Base-by-base conservation (phyloP, 768 basidiomycete genomes). In the Chalciporus pseudorubinellus region DNA sequence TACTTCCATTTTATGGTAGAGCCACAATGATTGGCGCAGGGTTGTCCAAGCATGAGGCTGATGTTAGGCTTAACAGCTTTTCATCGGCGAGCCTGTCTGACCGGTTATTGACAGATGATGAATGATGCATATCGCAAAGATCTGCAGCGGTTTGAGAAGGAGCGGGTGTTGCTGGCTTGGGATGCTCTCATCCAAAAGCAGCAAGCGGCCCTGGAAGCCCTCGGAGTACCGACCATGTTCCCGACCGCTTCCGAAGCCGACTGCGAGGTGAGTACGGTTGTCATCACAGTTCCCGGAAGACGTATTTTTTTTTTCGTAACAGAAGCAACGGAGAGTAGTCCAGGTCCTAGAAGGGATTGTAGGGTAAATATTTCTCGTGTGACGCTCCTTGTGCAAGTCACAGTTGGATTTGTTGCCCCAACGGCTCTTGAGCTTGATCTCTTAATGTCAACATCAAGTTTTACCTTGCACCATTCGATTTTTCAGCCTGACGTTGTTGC, bases 141-240 rank as follows among this genome's bases (percentile, higher is more conserved):
- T 53, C 64, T 92, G 33, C 70, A 66, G 34, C 79, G 75, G 55
- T 91, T 91, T 62, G 90, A 92, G 62, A 59, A 59, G n/a, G 82
- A 89, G 45, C 77, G 85, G 33, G 85, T 76, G 10, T 66, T 92
- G 6, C 74, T 82, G 3, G 85, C 87, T 9, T 93, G 89, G 88
- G 89, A 89, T 60, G 80, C 78, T 18, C 74, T 92, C n/a, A 66
- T 85, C 18, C 70, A 79, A 44, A 81, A 79, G 59, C 91, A 93
- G 64, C 90, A 93, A 67, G 62, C 71, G 0, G 70, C 78, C 14
- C 72, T 93, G 43, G 81, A 82, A 57, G 65, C 74, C 26, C 70
- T 85, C 40, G 72, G 76, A 36, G 79, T 92, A 13, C 91, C 91
- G 14, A 75, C 81, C 3, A 91, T 93, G 85, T 87, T 79, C 62